Evolutionary conservation across 176 grass and related monocot species (phyloP).

Genomic region (Alloteropsis semialata): DNA sequence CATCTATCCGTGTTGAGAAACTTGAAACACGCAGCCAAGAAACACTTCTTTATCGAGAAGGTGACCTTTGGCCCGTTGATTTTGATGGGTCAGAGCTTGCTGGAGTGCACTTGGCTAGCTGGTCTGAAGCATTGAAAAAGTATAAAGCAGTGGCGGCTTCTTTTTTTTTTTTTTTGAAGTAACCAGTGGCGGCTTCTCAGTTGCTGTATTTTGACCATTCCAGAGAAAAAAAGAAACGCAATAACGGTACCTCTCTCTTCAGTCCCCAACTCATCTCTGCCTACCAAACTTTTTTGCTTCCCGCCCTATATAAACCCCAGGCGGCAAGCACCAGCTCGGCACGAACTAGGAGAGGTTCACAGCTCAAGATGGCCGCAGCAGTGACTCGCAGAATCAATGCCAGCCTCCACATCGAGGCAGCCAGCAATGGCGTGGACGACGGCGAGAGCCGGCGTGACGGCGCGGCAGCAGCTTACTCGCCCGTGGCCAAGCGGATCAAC

Average conservation of each 20-base stretch:
- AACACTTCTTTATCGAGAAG: background rate
- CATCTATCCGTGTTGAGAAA: background rate
- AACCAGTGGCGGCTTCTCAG: slow-evolving; percentile 4
- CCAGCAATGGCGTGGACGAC: background rate
- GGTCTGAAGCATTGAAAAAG: background rate
- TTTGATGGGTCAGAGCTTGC: slow-evolving; percentile 13
- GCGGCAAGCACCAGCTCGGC: background rate
- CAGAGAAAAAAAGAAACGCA: background rate
- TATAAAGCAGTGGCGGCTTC: background rate
- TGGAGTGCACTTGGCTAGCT: background rate
- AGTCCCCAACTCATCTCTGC: background rate
- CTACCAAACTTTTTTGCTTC: background rate
- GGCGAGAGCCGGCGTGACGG: background rate
- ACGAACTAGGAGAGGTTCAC: background rate
- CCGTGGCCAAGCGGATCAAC: background rate
- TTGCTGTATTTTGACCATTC: slow-evolving; percentile 27
- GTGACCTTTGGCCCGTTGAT: slow-evolving; percentile 12
- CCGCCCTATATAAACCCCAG: slow-evolving; percentile 12
- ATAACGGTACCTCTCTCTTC: background rate
- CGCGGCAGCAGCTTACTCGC: background rate
- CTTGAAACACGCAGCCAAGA: background rate
- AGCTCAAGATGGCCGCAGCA: background rate
- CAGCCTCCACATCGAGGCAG: background rate
- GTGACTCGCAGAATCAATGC: slow-evolving; percentile 28
- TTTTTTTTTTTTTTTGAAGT: too few species aligned